Evolutionary conservation across 2,329 filamentous ascomycete species (phyloP).

Genomic region (Ophiognomonia clavigignenti-juglandacearum): DNA sequence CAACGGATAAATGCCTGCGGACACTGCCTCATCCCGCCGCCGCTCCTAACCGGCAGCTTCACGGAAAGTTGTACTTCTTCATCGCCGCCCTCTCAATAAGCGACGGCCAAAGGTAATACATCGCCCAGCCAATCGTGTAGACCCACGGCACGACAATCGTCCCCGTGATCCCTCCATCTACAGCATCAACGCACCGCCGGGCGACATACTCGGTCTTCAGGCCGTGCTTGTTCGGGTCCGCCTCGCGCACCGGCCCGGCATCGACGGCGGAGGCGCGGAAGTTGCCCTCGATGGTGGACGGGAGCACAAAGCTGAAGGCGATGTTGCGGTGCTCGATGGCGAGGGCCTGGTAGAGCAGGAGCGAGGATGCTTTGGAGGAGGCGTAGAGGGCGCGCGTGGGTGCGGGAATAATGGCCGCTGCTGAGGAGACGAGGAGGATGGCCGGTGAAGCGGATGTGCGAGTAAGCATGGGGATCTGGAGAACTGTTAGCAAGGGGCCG

Average conservation of each 20-base stretch:
- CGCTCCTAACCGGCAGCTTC: not conserved
- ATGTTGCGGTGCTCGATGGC: constrained; percentile 28
- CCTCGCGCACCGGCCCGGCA: constrained; percentile 19
- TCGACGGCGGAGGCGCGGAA: constrained; percentile 30
- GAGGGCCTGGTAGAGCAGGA: constrained; percentile 28
- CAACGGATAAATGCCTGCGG: too few relatives aligned
- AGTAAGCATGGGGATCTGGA: constrained; percentile 25
- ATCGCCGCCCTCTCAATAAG: constrained; percentile 25
- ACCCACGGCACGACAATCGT: constrained; percentile 27
- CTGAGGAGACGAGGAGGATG: constrained; percentile 13
- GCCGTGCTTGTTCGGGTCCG: constrained; percentile 24
- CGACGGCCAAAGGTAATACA: constrained; percentile 27
- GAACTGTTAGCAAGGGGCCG: not conserved
- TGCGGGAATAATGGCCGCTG: constrained; percentile 25
- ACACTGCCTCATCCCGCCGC: too few relatives aligned
- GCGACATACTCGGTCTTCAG: constrained; percentile 27
- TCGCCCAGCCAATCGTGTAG: constrained; percentile 23
- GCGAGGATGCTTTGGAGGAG: constrained; percentile 28
- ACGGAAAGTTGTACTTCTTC: constrained; percentile 26
- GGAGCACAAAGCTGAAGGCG: constrained; percentile 26
- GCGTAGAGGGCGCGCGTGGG: constrained; percentile 29
- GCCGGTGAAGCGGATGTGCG: constrained; percentile 22
- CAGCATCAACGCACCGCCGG: constrained; percentile 22
- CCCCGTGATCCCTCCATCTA: constrained; percentile 22
- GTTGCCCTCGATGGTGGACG: constrained; percentile 29